A percentile compares a stretch with the other conserved stretches of the same genome.
Conservation (phyloP, 1,284 basidiomycete species). For the Exobasidium rhododendri region DNA sequence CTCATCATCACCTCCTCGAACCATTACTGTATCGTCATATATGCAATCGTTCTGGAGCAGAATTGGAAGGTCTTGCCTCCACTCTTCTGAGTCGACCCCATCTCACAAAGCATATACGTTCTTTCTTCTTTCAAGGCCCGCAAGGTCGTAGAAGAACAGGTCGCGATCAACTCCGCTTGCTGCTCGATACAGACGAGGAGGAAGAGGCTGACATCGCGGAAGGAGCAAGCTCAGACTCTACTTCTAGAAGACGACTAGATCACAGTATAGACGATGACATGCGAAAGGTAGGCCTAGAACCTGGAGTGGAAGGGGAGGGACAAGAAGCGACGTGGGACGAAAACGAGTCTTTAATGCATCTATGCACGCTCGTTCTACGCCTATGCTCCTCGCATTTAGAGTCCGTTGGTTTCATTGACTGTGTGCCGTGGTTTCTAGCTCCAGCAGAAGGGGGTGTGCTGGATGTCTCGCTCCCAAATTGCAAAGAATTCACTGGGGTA, state of each 20-base stretch:
- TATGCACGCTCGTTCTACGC: conserved; percentile 1
- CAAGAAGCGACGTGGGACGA: conserved; percentile 11
- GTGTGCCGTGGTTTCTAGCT: conserved; percentile 8
- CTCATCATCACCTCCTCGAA: not conserved
- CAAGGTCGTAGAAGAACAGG: conserved; percentile 1
- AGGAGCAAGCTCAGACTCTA: not conserved
- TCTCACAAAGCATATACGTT: not conserved
- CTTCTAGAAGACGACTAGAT: too few relatives aligned
- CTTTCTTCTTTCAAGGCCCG: conserved; percentile 8
- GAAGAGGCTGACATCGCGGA: not conserved
- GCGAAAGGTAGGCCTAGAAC: not conserved
- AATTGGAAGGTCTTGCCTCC: not conserved
- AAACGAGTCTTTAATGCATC: conserved; percentile 6
- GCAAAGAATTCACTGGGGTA: conserved; percentile 3
- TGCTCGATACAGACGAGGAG: not conserved
- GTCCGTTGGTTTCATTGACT: not conserved
- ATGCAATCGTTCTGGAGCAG: not conserved
- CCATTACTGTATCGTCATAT: not conserved
- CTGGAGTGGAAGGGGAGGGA: conserved; percentile 2
- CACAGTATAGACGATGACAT: not conserved
- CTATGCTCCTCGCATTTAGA: not conserved
- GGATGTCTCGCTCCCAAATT: not conserved
- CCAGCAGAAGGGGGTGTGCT: not conserved
- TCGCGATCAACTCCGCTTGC: not conserved
- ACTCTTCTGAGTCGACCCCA: not conserved